Evolutionary conservation across 306 rosid genomes (phyloP).

Genomic region (Oemleria cerasiformis): DNA sequence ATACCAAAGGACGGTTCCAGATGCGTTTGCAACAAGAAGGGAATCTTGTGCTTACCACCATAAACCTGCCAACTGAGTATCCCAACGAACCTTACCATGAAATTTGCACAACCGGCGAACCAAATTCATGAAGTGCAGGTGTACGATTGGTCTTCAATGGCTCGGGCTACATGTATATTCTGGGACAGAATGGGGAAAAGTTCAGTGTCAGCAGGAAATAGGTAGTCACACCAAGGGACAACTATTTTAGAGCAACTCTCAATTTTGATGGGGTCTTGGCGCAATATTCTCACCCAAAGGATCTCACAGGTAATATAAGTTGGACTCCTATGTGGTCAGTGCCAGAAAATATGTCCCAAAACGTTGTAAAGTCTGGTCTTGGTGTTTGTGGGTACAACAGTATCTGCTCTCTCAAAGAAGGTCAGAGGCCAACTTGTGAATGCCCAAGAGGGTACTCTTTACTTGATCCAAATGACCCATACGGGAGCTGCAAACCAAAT

Average conservation of each 20-base stretch:
- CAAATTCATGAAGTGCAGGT: constrained; percentile 21
- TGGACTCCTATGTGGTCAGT: constrained; percentile 26
- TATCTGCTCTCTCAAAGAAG: no score
- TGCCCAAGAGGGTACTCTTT: no score
- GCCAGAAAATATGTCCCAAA: constrained; percentile 26
- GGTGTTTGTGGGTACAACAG: no score
- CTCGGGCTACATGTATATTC: constrained; percentile 34
- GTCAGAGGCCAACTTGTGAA: no score
- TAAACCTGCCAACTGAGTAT: background rate
- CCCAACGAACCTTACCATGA: background rate
- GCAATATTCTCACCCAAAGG: constrained; percentile 26
- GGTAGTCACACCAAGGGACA: background rate
- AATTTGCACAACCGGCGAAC: background rate
- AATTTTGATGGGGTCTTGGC: constrained; percentile 47
- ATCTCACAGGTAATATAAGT: background rate
- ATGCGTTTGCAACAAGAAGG: constrained; percentile 14
- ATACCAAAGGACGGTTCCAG: constrained; percentile 25
- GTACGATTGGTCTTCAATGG: constrained; percentile 27
- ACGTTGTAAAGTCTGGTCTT: no score
- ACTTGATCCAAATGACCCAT: no score
- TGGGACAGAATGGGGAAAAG: constrained; percentile 8
- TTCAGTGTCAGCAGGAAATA: background rate
- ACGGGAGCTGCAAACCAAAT: no score
- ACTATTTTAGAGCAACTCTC: constrained; percentile 40
- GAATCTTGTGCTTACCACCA: constrained; percentile 14